Conservation (phyloP, 305 asterid species). For the Solanum chacoense region DNA sequence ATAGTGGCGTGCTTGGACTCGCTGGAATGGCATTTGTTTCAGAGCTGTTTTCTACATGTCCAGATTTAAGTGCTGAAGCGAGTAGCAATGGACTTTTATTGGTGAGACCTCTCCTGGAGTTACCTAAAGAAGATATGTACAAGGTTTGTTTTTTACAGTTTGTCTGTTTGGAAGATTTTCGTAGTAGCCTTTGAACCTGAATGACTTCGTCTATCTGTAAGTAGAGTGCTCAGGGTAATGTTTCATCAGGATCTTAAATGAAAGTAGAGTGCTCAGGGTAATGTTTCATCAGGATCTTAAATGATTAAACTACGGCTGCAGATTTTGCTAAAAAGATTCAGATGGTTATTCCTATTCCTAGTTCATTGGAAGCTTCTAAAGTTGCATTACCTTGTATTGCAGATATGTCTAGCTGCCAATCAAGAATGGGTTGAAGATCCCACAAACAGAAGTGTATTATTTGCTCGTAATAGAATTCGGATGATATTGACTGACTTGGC, state of each 20-base stretch:
- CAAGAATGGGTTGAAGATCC: conserved; percentile 97
- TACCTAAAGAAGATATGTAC: conserved; percentile 79
- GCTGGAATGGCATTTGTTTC: conserved; percentile 79
- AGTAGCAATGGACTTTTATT: conserved; percentile 40
- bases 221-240: background rate
- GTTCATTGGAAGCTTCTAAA: background rate
- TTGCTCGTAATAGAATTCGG: conserved; percentile 89
- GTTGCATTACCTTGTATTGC: conserved; percentile 17
- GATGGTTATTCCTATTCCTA: background rate
- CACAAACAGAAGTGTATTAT: conserved; percentile 57
- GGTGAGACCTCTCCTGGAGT: conserved; percentile 81
- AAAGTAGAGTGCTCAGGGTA: background rate
- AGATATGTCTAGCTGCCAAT: conserved; percentile 61
- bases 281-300: background rate
- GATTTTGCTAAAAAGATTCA: background rate
- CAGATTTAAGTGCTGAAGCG: conserved; percentile 27
- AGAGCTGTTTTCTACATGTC: conserved; percentile 37
- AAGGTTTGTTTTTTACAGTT: conserved; percentile 34
- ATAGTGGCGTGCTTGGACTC: conserved; percentile 96
- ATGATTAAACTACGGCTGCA: background rate
- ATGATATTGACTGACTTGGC: conserved; percentile 40
- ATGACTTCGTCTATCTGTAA: background rate
- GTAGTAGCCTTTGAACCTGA: conserved; percentile 1
- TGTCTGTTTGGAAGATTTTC: background rate
- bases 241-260: background rate